Evolutionary conservation across 345 rosid genomes (phyloP), one percentile per base, ranked within the genome.

Genomic region (Stellera chamaejasme): DNA sequence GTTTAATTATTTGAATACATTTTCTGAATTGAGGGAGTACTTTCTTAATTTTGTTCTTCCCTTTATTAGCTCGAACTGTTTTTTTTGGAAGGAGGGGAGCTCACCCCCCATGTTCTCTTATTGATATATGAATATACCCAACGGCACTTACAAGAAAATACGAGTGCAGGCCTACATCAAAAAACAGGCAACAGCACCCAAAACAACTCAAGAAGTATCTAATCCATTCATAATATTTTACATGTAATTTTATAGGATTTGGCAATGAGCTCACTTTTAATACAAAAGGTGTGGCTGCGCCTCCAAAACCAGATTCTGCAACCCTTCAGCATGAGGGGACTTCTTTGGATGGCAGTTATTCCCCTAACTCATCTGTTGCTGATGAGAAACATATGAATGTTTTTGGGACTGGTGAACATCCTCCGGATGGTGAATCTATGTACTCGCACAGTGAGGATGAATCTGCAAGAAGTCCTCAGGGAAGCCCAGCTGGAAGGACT

Each of bases 371-470:
- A 45, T 65, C 83, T 52, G 70, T 75, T 68, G 66, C 68, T 48
- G 77, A 75, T 64, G 85, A 61, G 16, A 82, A 80, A 63, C 71
- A 65, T 32, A 73, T 65, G 51, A 73, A 69, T 50, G 66, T 77
- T 39, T 73, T 75, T 49, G 67, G 73, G 61, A 62, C 77, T 59
- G 48, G 67, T 57, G 88, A 81, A 60, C 77, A 62, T 72, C 69
- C 66, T 51, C 51, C 67, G 51, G 95, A 88, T 53, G 69, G 69
- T 62, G 95, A 85, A 67, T 83, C 79, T 74, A 72, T 72, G 36
- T 71, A 79, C 27, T 36, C 75, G 54, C 88, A 70, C 62, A 86
- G 93, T 71, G 99, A 87, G 67, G 96, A 84, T 74, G 99, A 80
- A 60, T 74, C 64, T 26, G 90, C 76, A 43, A 81, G 86, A 84